Percentiles rank a stretch among this genome's conserved stretches.
These are phyloP conservation scores for Rubia tinctorum DNA, from an alignment of 305 asterid genomes.

Conservation along the genomic window DNA sequence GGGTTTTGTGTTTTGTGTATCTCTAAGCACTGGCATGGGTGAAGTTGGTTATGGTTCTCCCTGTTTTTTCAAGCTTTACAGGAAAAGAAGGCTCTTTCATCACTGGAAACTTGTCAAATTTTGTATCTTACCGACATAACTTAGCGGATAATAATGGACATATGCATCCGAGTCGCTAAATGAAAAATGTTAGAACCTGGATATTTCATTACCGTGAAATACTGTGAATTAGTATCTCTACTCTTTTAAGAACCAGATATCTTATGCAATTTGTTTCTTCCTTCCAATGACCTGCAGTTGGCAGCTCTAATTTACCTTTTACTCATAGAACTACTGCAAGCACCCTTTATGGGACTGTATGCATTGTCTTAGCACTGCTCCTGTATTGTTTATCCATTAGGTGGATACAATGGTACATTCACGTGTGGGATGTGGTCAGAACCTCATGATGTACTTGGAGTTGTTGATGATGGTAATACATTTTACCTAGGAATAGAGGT, in stretches of 20 bases:
- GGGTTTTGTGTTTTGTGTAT: neutral
- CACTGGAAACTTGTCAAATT: neutral
- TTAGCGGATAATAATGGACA: neutral
- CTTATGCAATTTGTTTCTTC: no score
- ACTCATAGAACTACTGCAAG: neutral
- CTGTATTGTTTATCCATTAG: conserved; percentile 41
- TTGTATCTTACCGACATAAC: neutral
- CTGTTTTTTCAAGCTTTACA: neutral
- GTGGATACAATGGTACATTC: conserved; percentile 48
- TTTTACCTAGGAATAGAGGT: no score
- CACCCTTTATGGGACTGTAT: neutral
- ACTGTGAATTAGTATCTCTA: conserved; percentile 1
- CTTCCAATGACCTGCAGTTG: neutral
- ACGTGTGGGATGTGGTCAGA: conserved; percentile 92
- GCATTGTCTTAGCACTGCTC: neutral
- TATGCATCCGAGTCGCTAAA: neutral
- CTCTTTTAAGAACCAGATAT: neutral
- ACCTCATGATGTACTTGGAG: conserved; percentile 85
- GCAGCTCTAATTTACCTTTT: neutral
- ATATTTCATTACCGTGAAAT: neutral
- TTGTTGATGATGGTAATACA: conserved; percentile 70
- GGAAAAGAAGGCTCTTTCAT: neutral
- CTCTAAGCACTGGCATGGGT: conserved; percentile 4
- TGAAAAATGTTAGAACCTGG: neutral
- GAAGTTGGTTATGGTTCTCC: neutral